Base-by-base conservation (phyloP, 2,329 filamentous ascomycete species). In the Trichoderma asperellum region DNA sequence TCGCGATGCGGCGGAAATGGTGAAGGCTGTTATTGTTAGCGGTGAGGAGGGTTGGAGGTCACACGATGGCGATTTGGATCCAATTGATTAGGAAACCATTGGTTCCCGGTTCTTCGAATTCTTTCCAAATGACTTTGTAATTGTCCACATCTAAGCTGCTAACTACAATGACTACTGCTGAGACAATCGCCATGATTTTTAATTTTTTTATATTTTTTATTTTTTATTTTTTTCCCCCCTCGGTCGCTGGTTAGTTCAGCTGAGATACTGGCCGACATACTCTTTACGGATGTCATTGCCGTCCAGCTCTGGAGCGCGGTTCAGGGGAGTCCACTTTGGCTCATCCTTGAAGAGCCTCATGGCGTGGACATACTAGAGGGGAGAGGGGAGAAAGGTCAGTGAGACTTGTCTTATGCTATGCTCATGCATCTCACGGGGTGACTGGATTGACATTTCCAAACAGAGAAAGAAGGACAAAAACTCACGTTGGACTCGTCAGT, bases 341-440 rank as follows among this genome's bases (percentile, higher is more conserved):
- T 98, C 94, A 73, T 98, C 96, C 83, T 98, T 94, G 87, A 98
- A 99, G 63, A 99, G 85, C 69, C 96, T 88, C 93, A 98, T 95
- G 16, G 96, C 96, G 78, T 96, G 92, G 73, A 97, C 93, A 77
- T 95, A 97, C 94, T 97, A 74, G 59, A 65, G 32, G 18, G 18
- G 16, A n/a, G 18, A 18, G 40, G 37, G 57, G 59, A 10, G 3
- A 55, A 21, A n/a, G 57, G 56, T 68, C 12, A 60, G 65, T 60
- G 18, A 29, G 40, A 18, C 43, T 32, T 43, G 18, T n/a, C 40
- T 43, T 43, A 10, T 43, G 40, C 7, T 18, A 16, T 43, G 18
- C 18, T n/a, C 40, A 56, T 21, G 5, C 32, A 32, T 3, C 2
- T 32, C 32, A 32, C 32, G 2, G 32, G 32, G 32, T 32, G 32